Evolutionary conservation across 202 grass and related monocot genomes (phyloP).

Genomic region (Schoenoplectus triqueter): DNA sequence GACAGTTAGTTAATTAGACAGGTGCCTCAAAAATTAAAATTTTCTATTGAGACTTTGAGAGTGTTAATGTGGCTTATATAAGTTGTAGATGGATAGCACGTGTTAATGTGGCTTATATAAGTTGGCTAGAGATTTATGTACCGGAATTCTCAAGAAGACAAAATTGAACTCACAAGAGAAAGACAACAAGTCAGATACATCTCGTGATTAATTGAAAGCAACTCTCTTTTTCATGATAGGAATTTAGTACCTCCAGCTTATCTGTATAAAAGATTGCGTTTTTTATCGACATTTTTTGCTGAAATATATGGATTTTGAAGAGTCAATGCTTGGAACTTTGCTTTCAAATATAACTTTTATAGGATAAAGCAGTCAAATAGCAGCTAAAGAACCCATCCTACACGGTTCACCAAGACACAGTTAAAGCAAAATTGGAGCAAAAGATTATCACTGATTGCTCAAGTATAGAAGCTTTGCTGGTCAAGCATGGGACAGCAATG

Average conservation of each 20-base stretch:
- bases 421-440: neutral
- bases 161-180: conserved; percentile 10
- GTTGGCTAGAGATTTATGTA: too few relatives aligned
- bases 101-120: neutral
- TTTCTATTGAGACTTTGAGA: neutral
- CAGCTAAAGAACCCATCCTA: neutral
- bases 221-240: neutral
- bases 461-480: too few relatives aligned
- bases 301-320: neutral
- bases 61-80: neutral
- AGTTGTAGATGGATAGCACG: neutral
- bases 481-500: neutral
- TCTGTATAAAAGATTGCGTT: conserved; percentile 12
- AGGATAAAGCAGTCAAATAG: neutral
- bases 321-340: neutral
- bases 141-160: neutral
- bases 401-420: conserved; percentile 1
- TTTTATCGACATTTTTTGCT: neutral
- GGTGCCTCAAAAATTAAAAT: neutral
- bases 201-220: conserved; percentile 21
- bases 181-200: neutral
- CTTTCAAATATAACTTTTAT: conserved; percentile 10
- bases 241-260: conserved; percentile 5
- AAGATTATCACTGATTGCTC: too few relatives aligned
- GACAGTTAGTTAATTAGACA: neutral